Conservation (phyloP, 805 yeast genomes). For the Maudiozyma pseudohumilis region DNA sequence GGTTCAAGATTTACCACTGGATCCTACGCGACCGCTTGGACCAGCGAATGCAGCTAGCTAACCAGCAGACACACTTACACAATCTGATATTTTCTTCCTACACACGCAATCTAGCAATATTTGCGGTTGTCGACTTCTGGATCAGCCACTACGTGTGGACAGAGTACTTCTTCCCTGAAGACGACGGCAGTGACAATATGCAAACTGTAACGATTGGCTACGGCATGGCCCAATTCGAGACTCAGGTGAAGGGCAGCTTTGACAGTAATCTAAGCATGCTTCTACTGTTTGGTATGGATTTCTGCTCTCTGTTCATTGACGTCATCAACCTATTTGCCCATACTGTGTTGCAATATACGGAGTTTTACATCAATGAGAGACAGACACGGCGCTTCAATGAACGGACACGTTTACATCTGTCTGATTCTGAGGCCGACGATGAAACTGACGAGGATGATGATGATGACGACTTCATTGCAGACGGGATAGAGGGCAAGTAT, state of each 20-base stretch:
- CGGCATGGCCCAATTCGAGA: constrained; percentile 1
- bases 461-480: constrained; percentile 14
- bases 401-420: not conserved
- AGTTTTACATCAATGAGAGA: constrained; percentile 29
- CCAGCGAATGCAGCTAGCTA: constrained; percentile 36
- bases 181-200: not conserved
- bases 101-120: constrained; percentile 30
- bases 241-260: not conserved
- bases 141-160: not conserved
- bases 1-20: constrained; percentile 68
- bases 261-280: constrained; percentile 28
- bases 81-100: constrained; percentile 21
- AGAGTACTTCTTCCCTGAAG: not conserved
- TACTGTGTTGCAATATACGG: constrained; percentile 38
- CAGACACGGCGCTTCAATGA: not conserved
- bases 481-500: constrained; percentile 61
- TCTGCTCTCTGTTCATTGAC: constrained; percentile 52
- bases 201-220: not conserved
- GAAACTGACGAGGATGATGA: constrained; percentile 40
- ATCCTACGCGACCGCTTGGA: constrained; percentile 44
- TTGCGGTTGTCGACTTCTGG: constrained; percentile 40
- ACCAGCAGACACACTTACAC: constrained; percentile 26
- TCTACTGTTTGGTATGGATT: constrained; percentile 69
- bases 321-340: constrained; percentile 27
- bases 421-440: constrained; percentile 6